Percentiles rank a stretch among this genome's conserved stretches.
phyloP scores from a whole-genome alignment of 2,329 filamentous ascomycete genomes.

The Mycosphaerella sp. region DNA sequence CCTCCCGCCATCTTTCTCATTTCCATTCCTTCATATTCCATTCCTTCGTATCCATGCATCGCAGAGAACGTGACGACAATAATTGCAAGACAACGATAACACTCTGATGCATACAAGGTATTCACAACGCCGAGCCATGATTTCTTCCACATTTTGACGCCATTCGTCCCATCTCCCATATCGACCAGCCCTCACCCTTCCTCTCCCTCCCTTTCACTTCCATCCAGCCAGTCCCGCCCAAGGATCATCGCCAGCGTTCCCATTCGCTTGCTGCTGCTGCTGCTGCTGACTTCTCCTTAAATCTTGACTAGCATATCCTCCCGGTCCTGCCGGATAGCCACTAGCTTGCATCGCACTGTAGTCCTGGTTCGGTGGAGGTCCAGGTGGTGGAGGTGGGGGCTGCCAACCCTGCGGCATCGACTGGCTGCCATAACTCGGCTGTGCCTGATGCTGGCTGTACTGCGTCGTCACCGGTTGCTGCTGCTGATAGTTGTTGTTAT shows the following conservation, averaged over 20 bases:
- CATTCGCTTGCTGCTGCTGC: constrained; percentile 37
- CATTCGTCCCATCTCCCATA: neutral
- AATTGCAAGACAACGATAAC: neutral
- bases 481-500: constrained; percentile 18
- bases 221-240: constrained; percentile 66
- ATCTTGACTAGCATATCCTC: constrained; percentile 47
- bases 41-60: neutral
- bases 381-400: constrained; percentile 60
- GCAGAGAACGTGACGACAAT: neutral
- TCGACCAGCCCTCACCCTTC: neutral
- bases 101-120: neutral
- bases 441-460: constrained; percentile 56
- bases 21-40: neutral
- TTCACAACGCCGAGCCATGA: neutral
- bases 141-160: neutral
- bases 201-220: constrained; percentile 45
- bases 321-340: constrained; percentile 44
- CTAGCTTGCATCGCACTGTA: constrained; percentile 40
- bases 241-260: constrained; percentile 47
- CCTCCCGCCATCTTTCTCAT: neutral
- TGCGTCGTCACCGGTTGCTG: constrained; percentile 46
- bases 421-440: constrained; percentile 23
- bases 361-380: constrained; percentile 53
- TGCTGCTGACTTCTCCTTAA: constrained; percentile 37
- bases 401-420: constrained; percentile 58